These are phyloP conservation scores for Rhodosporidiobolus sp. DNA, from an alignment of 768 basidiomycete species.

Conservation along the genomic window DNA sequence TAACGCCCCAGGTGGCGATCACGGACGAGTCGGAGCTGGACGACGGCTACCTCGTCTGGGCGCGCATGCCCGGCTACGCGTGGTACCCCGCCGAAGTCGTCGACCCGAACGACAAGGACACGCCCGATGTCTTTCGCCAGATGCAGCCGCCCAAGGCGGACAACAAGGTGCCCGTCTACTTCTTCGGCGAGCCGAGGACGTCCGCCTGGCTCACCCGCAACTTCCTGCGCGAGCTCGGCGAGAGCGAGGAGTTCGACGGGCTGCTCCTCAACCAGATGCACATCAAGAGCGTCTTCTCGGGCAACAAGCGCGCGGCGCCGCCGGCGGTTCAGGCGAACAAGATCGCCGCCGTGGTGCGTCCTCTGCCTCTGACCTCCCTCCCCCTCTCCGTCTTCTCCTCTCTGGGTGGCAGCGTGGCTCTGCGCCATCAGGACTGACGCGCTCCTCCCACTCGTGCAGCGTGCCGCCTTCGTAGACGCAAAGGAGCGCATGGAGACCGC, in stretches of 20 bases:
- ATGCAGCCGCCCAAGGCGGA: background rate
- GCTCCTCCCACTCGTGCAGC: no score
- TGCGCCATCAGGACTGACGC: no score
- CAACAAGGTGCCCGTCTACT: background rate
- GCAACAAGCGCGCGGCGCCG: background rate
- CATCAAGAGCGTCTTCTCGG: background rate
- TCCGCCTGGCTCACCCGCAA: slow-evolving; percentile 6
- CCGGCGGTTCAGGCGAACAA: background rate
- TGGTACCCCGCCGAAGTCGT: slow-evolving; percentile 18
- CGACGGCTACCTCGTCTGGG: slow-evolving; percentile 18
- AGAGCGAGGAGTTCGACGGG: slow-evolving; percentile 21
- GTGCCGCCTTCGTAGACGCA: no score
- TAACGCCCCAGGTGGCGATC: background rate
- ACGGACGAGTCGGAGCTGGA: background rate
- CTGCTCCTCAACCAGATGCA: background rate
- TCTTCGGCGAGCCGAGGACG: background rate
- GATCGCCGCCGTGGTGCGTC: background rate
- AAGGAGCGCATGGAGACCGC: no score
- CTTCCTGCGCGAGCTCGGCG: slow-evolving; percentile 10
- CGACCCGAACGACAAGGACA: slow-evolving; percentile 4
- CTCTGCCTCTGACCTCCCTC: background rate
- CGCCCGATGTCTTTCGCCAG: background rate
- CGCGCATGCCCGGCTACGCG: background rate
- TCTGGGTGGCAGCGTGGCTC: no score
- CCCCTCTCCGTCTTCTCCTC: no score